These are phyloP conservation scores for Grosmannia penicillata DNA, from an alignment of 2,329 filamentous ascomycete genomes.

Conservation along the genomic window DNA sequence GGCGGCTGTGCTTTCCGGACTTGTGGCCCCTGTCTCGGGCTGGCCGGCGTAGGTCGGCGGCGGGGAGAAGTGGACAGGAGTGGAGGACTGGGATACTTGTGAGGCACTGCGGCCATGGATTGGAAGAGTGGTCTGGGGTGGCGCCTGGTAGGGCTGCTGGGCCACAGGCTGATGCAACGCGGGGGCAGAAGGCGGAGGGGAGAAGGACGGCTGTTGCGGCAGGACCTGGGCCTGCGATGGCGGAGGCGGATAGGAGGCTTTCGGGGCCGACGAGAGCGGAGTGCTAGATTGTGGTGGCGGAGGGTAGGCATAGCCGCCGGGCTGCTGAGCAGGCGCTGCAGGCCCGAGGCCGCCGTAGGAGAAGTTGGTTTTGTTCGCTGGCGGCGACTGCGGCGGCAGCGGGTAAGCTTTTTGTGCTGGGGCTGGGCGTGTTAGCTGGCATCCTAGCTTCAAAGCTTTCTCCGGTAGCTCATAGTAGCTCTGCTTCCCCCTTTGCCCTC, in stretches of 20 bases:
- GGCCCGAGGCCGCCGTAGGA: constrained; percentile 17
- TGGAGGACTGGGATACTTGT: constrained; percentile 13
- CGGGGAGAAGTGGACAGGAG: constrained; percentile 13
- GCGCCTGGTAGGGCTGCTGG: constrained; percentile 12
- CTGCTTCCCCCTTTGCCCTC: neutral
- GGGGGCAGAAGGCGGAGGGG: constrained; percentile 10
- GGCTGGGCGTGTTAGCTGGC: neutral
- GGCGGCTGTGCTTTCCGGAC: neutral
- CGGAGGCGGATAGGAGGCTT: constrained; percentile 17
- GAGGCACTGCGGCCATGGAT: constrained; percentile 20
- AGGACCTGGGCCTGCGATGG: constrained; percentile 13
- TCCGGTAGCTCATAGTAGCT: no score
- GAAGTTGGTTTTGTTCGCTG: constrained; percentile 21
- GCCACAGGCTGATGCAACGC: constrained; percentile 11
- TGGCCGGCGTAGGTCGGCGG: constrained; percentile 18
- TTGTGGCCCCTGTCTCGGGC: neutral
- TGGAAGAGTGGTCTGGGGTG: constrained; percentile 18
- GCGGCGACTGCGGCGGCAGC: constrained; percentile 21
- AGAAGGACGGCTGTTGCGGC: constrained; percentile 15
- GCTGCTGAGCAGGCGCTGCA: constrained; percentile 12
- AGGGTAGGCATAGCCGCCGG: constrained; percentile 18
- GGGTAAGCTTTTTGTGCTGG: constrained; percentile 17
- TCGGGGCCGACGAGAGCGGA: constrained; percentile 16
- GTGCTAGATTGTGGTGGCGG: constrained; percentile 18
- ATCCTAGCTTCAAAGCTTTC: no score